phyloP scores from a whole-genome alignment of 192 early-diverging fungal genomes.

The Podila epicladia region DNA sequence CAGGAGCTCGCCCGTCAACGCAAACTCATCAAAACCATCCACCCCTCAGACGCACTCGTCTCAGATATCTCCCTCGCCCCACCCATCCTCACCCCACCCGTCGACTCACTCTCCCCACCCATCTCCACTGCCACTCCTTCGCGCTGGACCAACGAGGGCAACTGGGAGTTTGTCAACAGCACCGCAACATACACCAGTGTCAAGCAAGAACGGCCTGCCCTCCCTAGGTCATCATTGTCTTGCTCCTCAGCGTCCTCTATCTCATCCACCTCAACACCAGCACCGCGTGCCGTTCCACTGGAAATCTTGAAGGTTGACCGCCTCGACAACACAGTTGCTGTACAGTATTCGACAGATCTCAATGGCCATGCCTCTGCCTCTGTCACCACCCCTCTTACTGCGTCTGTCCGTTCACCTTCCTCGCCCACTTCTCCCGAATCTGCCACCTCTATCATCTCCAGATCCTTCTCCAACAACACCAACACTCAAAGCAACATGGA shows the following conservation, averaged over 20 bases:
- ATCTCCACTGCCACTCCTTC: constrained; percentile 19
- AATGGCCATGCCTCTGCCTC: constrained; percentile 23
- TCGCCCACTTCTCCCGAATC: neutral
- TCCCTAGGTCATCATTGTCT: neutral
- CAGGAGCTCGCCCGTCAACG: constrained; percentile 27
- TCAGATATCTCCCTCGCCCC: constrained; percentile 30
- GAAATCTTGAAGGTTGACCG: neutral
- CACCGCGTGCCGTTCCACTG: neutral
- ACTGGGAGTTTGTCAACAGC: constrained; percentile 44
- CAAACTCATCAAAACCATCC: constrained; percentile 5
- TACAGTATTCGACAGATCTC: constrained; percentile 7
- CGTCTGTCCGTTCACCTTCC: neutral
- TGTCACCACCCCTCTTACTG: constrained; percentile 7
- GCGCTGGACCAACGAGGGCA: constrained; percentile 28
- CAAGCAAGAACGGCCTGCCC: constrained; percentile 16
- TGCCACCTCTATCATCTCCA: neutral
- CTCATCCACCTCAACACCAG: neutral
- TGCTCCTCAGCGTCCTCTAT: neutral
- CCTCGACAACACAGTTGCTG: neutral
- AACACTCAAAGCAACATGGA: constrained; percentile 17
- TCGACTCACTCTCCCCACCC: constrained; percentile 43
- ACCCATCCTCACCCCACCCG: constrained; percentile 47
- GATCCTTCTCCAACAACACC: constrained; percentile 14
- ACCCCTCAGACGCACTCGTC: constrained; percentile 14
- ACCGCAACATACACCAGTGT: constrained; percentile 25